These are phyloP conservation scores for Tetrahymena elliotti DNA, from an alignment of 73 alveolate genomes.

Conservation along the genomic window DNA sequence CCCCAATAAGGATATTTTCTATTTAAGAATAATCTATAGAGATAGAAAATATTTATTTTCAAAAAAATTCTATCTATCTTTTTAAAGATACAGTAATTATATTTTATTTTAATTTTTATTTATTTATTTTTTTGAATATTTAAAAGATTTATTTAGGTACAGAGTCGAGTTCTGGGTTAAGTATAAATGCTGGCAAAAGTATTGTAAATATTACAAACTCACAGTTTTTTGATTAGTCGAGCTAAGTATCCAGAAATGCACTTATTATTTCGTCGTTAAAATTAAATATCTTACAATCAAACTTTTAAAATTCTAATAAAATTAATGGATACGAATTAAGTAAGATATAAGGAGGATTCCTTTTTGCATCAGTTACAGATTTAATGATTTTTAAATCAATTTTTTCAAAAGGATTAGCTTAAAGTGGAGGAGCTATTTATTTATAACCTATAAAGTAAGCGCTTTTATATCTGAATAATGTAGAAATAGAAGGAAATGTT, in stretches of 20 bases:
- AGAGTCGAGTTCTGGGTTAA: not conserved
- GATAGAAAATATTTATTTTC: not conserved
- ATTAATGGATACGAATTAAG: not conserved
- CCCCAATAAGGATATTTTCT: not conserved
- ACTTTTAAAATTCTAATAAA: not conserved
- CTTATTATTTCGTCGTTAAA: not conserved
- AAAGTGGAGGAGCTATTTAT: not conserved
- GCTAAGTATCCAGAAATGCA: not conserved
- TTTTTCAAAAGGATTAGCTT: not conserved
- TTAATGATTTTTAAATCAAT: not conserved
- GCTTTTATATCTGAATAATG: not conserved
- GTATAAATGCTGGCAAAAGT: not conserved
- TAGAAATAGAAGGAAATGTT: not conserved
- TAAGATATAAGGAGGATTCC: not conserved
- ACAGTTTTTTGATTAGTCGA: not conserved
- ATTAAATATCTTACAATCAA: not conserved
- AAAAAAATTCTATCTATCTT: not conserved
- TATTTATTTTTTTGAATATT: not conserved
- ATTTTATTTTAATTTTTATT: not conserved
- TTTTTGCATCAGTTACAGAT: not conserved
- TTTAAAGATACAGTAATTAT: not conserved
- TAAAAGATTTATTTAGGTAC: not conserved
- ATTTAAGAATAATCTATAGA: not conserved
- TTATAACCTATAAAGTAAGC: not conserved
- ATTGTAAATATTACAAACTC: not conserved